Conservation (phyloP, 83 land plant species). For the Picea engelmannii region DNA sequence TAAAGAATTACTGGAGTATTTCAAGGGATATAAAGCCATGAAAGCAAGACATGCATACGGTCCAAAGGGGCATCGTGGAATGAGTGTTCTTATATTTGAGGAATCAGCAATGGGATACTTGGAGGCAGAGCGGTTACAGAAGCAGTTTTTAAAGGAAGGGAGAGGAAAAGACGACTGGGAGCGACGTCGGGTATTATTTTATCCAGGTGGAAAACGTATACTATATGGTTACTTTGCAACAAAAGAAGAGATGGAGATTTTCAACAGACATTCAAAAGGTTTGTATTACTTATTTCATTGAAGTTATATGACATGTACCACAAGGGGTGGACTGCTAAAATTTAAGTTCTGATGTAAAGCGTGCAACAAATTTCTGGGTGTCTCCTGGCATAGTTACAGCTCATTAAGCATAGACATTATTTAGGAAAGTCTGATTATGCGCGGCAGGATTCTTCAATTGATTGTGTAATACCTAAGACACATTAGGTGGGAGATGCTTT, state of each 20-base stretch:
- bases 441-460: no score
- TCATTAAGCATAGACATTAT: no score
- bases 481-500: no score
- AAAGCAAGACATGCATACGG: conserved; percentile 92
- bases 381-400: no score
- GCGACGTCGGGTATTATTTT: conserved; percentile 29
- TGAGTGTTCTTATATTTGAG: conserved; percentile 84
- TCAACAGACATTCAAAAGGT: conserved; percentile 81
- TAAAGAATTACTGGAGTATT: conserved; percentile 83
- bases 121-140: conserved; percentile 78
- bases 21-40: conserved; percentile 53
- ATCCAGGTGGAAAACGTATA: conserved; percentile 74
- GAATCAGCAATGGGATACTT: conserved; percentile 66
- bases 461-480: no score
- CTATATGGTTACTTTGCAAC: conserved; percentile 79
- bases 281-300: neutral
- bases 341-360: no score
- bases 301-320: no score
- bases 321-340: no score
- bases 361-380: no score
- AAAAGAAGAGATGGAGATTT: conserved; percentile 69
- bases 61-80: conserved; percentile 92
- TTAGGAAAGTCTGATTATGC: no score
- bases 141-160: conserved; percentile 55
- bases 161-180: conserved; percentile 75